Evolutionary conservation across 2,329 filamentous ascomycete genomes (phyloP), one percentile per base, ranked within the genome.

Genomic region (Sclerotinia spermophila): DNA sequence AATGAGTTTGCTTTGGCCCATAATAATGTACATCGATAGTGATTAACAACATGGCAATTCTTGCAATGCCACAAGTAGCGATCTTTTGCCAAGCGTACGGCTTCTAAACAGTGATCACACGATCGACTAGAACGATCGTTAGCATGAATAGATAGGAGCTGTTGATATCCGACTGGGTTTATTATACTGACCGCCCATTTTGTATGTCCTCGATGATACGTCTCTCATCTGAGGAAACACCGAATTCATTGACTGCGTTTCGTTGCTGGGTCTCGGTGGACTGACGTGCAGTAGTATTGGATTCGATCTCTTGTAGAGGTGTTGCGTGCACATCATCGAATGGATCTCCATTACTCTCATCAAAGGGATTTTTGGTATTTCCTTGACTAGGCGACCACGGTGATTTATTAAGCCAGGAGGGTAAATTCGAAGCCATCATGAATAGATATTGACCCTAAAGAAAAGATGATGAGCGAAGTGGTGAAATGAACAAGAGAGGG

Each of bases 61-160:
- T 17, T 38, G 58, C 74, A 76, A 21, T 73, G 65, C 74, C 73
- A 76, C 17, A 76, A 66, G n/a, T 40, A 51, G 24, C 33, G 62
- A 30, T 35, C 53, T 17, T 58, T 56, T 15, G 24, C 45, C n/a
- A 42, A 42, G 24, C n/a, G 21, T 15, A 69, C 30, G 7, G 35
- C 15, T 35, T 69, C 48, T 17, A 55, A 33, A 58, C 68, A 69
- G 3, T 66, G 17, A 24, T 40, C 8, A 19, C 68, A 69, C 5
- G 15, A 30, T 11, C 58, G 10, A 38, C 68, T 66, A 66, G 44
- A 40, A 45, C 8, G 6, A 15, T 19, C 17, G 30, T 65, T 40
- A 56, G 59, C 5, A 66, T 66, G 8, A 62, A 17, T 15, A 24
- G 19, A 2, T 15, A 40, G 15, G 27, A 55, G n/a, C 21, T 13